Conservation (phyloP, 1,139 yeast species). For the Taphrina communis region DNA sequence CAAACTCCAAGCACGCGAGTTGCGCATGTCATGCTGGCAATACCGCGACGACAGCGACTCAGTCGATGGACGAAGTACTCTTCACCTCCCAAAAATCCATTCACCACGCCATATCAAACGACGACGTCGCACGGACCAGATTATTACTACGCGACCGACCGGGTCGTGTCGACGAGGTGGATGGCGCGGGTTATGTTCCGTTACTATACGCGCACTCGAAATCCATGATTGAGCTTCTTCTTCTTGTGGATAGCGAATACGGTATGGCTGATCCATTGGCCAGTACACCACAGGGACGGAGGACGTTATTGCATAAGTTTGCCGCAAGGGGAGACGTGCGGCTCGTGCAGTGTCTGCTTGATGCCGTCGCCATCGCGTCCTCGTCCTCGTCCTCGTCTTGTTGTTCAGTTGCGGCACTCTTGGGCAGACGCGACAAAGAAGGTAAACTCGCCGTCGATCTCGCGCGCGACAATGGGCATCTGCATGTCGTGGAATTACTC, state of each 20-base stretch:
- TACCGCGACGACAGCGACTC: not conserved
- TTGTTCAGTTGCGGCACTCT: not conserved
- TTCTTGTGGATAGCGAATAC: too few relatives aligned
- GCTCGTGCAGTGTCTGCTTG: conserved; percentile 9
- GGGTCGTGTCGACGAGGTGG: conserved; percentile 10
- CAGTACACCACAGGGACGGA: conserved; percentile 21
- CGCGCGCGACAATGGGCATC: not conserved
- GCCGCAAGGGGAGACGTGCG: conserved; percentile 5
- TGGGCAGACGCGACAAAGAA: conserved; percentile 3
- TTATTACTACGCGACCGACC: not conserved
- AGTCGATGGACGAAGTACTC: conserved; percentile 29
- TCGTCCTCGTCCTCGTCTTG: too few relatives aligned
- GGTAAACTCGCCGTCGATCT: conserved; percentile 13
- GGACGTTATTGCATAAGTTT: conserved; percentile 26
- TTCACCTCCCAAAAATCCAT: conserved; percentile 26
- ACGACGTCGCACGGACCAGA: conserved; percentile 2
- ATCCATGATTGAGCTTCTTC: conserved; percentile 1
- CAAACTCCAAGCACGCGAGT: too few relatives aligned
- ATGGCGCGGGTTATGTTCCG: conserved; percentile 30
- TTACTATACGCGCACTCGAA: conserved; percentile 13
- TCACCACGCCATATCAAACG: conserved; percentile 21
- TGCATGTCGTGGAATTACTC: not conserved
- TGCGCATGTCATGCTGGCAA: too few relatives aligned
- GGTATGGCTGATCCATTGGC: conserved; percentile 3
- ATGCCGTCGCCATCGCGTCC: too few relatives aligned